Base-by-base conservation (phyloP, 2,329 filamentous ascomycete genomes). In the Mycosphaerella sp. region DNA sequence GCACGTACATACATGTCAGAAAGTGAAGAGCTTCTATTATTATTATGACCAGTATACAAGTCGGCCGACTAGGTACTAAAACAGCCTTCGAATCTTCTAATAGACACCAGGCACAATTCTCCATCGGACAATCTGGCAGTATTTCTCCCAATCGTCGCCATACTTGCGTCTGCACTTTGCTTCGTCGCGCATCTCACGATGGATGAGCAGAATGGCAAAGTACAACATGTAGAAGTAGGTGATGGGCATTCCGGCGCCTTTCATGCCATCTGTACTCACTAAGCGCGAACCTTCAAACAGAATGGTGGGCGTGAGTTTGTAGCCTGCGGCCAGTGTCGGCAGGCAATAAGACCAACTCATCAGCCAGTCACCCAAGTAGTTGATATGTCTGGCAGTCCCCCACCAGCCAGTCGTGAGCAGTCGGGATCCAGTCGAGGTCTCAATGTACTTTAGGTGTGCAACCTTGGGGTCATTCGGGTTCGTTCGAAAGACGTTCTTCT, bases 161-260 rank as follows among this genome's bases (percentile, higher is more conserved):
- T 97, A 97, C 78, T 97, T 97, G 67, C 81, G 81, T 59, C 80
- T 78, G 72, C 92, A 97, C 77, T 95, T 95, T 69, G 89, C 87
- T 63, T 96, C 91, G 63, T 97, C 92, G 50, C 92, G 80, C 55
- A 83, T 76, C 69, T 95, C 90, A 17, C 92, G 86, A 69, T 96
- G 92, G 51, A 96, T 76, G 9, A 97, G 78, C 58, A 97, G 74
- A 10, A 95, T 74, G 3, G 84, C 90, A 74, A 97, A 96, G 76
- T 96, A 97, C 6, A 95, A 66, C 63, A 96, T 79, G 74, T 95
- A 97, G 69, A 96, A 96, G 76, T 96, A 97, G 0, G 91, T 95
- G 62, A 96, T 81, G 44, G 91, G 75, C 73, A 91, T 90, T 45
- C 86, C 90, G 81, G 87, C 95, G 21, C 89, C 91, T 63, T 80